Base-by-base conservation (phyloP, 2,329 filamentous ascomycete genomes). In the Colletotrichum sp. region DNA sequence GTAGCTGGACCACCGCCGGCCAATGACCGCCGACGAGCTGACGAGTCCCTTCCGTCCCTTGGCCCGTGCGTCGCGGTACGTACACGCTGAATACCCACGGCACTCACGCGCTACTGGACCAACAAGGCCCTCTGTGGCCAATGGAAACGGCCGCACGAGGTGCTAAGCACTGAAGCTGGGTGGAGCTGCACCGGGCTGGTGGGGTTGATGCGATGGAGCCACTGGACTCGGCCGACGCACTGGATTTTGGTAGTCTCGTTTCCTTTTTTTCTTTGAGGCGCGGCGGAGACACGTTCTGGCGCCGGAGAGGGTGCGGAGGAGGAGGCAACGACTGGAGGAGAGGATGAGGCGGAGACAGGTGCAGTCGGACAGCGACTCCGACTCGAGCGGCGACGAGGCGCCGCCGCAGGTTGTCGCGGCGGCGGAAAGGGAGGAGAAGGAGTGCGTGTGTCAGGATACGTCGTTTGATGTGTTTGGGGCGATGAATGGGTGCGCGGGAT, bases 21-120 rank as follows among this genome's bases (percentile, higher is more conserved):
- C 83, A 85, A 85, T 84, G 77, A 81, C 66, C 52, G 55, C 38
- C 66, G 67, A 76, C 60, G 61, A 82, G 83, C 82, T 85, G 81
- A 85, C 83, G 83, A 85, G 82, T 82, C 80, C 79, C 77, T 75
- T 77, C 72, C 75, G 78, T 78, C 70, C 7, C 24, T 24, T 58
- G 72, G 36, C 36, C 52, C 34, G 48, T 72, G 67, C 60, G 13
- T 34, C 9, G 5, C 6, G 24, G 28, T 32, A 36, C 63, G 64
- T 60, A 36, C 43, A 61, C 65, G 6, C 1, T 2, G 8, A 26
- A 12, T 61, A 18, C 64, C 36, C 36, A 38, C 9, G 38, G 6
- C 26, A 15, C 64, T 43, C 64, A 15, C 36, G 36, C 58, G 10
- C 18, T 24, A 61, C 30, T n/a, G 58, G 61, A 64, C 68, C 61